Base-by-base conservation (phyloP, 2,329 filamentous ascomycete species). In the Alternaria sp. region DNA sequence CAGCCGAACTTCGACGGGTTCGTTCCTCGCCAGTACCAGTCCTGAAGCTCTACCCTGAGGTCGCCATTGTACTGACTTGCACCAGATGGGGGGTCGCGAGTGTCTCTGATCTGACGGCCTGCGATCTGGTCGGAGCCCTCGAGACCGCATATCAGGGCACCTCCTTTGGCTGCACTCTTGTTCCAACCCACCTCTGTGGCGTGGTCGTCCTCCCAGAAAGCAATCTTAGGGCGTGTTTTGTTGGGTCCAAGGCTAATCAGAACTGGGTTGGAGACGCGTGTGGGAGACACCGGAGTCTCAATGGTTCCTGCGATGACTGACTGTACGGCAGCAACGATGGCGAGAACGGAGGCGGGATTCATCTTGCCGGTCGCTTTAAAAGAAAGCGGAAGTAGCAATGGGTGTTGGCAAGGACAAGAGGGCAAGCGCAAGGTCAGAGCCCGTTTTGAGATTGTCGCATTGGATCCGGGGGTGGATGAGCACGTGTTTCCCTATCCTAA, bases 21-120 rank as follows among this genome's bases (percentile, higher is more conserved):
- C 10, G 54, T 21, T 8, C 53, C 45, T 7, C 37, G 53, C 65
- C 68, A 72, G 24, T 63, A 58, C 68, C 68, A 70, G 3, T 31
- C 51, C 2, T 37, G n/a, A 8, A 69, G 45, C 14, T 62, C 59
- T 1, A 52, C 31, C 31, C 46, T 51, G 21, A 67, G 58, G 29
- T 68, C 60, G 14, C 61, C 62, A 8, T 46, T 56, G 63, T 65
- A 70, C 1, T 21, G 39, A 24, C 65, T 69, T 5, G 58, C 52
- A 3, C 62, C 61, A 5, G 67, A 70, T 2, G 66, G 61, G 2
- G 61, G 66, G 3, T 45, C 57, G 37, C 59, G 58, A 13, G 45
- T 58, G 46, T 68, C 66, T 29, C 50, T 36, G 1, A 67, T 33
- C 9, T 44, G 57, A 7, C 37, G 14, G 11, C 66, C 66, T 7